Percentiles rank a stretch among this genome's conserved stretches.
Conservation (phyloP, 345 rosid genomes). For the Heritiera littoralis region DNA sequence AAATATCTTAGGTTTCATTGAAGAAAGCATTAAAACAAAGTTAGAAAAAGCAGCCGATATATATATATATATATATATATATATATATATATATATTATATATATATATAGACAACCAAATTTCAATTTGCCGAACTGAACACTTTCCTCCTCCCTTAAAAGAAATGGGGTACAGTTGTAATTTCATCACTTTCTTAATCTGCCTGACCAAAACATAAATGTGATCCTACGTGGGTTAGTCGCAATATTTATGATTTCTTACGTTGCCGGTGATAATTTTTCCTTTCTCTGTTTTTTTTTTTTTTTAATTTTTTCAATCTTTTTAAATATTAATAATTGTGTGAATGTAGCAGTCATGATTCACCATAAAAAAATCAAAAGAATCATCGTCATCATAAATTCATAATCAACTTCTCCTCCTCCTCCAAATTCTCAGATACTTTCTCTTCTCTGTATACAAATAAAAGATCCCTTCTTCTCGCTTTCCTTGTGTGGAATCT, state of each 20-base stretch:
- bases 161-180: not conserved
- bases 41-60: not conserved
- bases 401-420: not conserved
- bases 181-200: not conserved
- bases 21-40: not conserved
- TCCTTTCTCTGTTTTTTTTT: not conserved
- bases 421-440: slow-evolving; percentile 16
- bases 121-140: no score
- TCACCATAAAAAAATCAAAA: not conserved
- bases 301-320: not conserved
- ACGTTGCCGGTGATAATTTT: not conserved
- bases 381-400: slow-evolving; percentile 1
- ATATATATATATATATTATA: no score
- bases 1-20: not conserved
- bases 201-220: not conserved
- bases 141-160: not conserved
- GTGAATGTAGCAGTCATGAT: not conserved
- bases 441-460: slow-evolving; percentile 16
- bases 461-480: slow-evolving; percentile 20
- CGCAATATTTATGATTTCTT: not conserved
- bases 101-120: no score
- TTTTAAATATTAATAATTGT: not conserved
- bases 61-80: no score
- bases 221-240: not conserved
- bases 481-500: slow-evolving; percentile 22